A percentile compares a stretch with the other conserved stretches of the same genome.
These are phyloP conservation scores for Bisporella sp. DNA, from an alignment of 2,329 filamentous ascomycete genomes.

Conservation along the genomic window DNA sequence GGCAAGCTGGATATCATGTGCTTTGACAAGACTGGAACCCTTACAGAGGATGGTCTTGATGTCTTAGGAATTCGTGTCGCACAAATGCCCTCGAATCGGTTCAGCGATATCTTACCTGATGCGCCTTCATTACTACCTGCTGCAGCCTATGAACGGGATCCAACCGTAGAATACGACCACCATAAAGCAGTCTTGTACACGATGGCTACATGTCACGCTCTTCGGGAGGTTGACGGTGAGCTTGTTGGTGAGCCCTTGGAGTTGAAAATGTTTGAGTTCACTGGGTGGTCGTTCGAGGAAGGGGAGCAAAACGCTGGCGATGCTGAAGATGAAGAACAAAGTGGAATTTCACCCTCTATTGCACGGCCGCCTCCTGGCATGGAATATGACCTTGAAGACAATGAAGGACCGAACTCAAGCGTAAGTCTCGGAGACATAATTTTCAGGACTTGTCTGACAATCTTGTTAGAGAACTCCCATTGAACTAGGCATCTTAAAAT, in stretches of 20 bases:
- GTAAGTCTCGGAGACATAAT: constrained; percentile 12
- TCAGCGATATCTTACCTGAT: constrained; percentile 70
- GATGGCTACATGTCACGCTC: constrained; percentile 95
- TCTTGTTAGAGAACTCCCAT: constrained; percentile 43
- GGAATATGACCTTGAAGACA: constrained; percentile 49
- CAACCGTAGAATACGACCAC: constrained; percentile 49
- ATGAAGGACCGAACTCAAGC: constrained; percentile 24
- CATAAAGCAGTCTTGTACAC: constrained; percentile 75
- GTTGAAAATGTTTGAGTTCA: constrained; percentile 98
- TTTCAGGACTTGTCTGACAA: neutral
- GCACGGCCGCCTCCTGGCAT: constrained; percentile 67
- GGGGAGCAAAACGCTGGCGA: constrained; percentile 61
- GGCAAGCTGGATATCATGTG: constrained; percentile 95
- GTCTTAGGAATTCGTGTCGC: constrained; percentile 83
- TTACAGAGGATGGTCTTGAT: constrained; percentile 94
- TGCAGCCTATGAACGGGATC: constrained; percentile 48
- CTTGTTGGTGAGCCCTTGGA: constrained; percentile 91
- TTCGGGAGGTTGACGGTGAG: constrained; percentile 80
- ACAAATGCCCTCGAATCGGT: constrained; percentile 51
- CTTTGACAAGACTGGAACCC: constrained; percentile 97
- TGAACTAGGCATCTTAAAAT: constrained; percentile 84
- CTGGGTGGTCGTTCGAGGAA: constrained; percentile 87
- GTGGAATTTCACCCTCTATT: constrained; percentile 76
- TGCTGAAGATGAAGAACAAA: constrained; percentile 66
- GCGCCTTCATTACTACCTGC: constrained; percentile 49